These are phyloP conservation scores for Dysphania ambrosioides DNA, from an alignment of 148 eudicot species.

Conservation along the genomic window DNA sequence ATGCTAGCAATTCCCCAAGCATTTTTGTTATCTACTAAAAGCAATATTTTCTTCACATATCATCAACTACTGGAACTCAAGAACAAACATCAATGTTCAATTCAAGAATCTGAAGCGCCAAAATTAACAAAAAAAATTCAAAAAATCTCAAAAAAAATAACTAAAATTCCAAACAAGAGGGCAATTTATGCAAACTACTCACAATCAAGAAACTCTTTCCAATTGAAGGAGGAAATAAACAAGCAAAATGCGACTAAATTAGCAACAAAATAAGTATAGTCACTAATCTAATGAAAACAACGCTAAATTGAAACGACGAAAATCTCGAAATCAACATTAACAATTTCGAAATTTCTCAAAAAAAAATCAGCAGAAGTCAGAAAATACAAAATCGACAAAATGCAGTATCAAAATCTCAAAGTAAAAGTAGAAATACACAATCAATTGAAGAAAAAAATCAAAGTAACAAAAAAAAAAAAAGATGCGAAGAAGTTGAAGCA, in stretches of 20 bases:
- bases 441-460: background rate
- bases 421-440: background rate
- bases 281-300: background rate
- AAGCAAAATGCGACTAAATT: background rate
- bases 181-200: background rate
- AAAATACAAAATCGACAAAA: background rate
- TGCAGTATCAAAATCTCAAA: conserved; percentile 7
- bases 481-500: background rate
- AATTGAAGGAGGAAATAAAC: background rate
- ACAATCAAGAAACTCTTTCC: background rate
- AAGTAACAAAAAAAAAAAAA: background rate
- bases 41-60: background rate
- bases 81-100: too few species aligned
- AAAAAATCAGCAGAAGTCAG: background rate
- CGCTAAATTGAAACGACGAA: background rate
- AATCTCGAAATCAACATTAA: background rate
- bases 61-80: background rate
- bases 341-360: background rate
- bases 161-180: too few species aligned
- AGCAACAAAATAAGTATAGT: background rate
- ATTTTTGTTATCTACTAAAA: background rate
- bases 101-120: too few species aligned
- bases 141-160: too few species aligned
- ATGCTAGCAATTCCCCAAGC: background rate
- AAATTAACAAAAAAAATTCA: too few species aligned